A percentile compares a stretch with the other conserved stretches of the same genome.
phyloP scores from a whole-genome alignment of 202 grass and related monocot genomes.

The Sporobolus alterniflorus region DNA sequence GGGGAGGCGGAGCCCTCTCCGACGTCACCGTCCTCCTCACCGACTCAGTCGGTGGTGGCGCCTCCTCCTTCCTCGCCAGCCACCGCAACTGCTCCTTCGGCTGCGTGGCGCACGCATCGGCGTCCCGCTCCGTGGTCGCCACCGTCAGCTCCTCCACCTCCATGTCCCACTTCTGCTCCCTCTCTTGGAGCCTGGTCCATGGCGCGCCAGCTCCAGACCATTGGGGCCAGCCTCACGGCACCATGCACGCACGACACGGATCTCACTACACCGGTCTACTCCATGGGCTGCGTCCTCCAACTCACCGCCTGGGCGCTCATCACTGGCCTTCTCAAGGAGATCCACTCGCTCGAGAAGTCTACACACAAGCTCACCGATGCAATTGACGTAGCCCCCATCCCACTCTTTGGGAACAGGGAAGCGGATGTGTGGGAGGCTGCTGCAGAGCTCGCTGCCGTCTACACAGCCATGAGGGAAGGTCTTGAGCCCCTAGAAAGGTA shows the following conservation, averaged over 20 bases:
- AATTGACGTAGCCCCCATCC: constrained; percentile 57
- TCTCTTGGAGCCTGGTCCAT: constrained; percentile 98
- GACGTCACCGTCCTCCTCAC: too few species aligned
- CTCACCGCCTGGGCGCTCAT: constrained; percentile 81
- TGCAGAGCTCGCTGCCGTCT: constrained; percentile 63
- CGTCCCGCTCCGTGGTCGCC: constrained; percentile 28
- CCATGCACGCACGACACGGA: constrained; percentile 81
- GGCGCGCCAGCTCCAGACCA: constrained; percentile 82
- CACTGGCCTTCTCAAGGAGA: constrained; percentile 84
- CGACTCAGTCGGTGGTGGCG: too few species aligned
- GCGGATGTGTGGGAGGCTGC: constrained; percentile 51
- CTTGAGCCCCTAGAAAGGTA: constrained; percentile 80
- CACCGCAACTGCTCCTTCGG: constrained; percentile 96
- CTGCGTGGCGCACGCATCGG: constrained; percentile 59
- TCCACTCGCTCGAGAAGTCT: constrained; percentile 66
- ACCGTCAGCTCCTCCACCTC: constrained; percentile 38
- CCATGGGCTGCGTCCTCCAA: constrained; percentile 86
- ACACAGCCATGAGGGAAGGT: constrained; percentile 56
- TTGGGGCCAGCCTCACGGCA: constrained; percentile 63
- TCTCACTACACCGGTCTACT: constrained; percentile 71
- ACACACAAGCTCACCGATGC: constrained; percentile 66
- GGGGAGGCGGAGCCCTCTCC: too few species aligned
- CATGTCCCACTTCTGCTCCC: constrained; percentile 80
- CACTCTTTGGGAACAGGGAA: constrained; percentile 60
- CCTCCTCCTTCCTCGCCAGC: too few species aligned